Evolutionary conservation across 768 basidiomycete genomes (phyloP).

Genomic region (Daedaleopsis nitida): DNA sequence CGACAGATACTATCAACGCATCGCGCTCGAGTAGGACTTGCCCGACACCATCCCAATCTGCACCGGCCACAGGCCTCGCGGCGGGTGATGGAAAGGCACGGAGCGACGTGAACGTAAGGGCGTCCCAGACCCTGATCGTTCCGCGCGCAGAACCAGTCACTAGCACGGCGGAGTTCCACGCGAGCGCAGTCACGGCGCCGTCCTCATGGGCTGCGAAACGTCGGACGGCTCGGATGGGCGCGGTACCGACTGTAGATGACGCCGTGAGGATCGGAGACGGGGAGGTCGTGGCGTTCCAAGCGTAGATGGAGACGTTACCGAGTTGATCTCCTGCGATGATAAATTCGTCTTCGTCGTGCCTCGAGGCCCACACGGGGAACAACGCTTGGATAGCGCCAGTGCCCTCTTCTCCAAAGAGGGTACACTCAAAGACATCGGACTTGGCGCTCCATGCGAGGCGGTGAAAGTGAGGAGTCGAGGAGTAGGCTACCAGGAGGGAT

Average conservation of each 20-base stretch:
- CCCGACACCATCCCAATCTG: conserved; percentile 46
- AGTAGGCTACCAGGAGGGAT: conserved; percentile 54
- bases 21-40: conserved; percentile 61
- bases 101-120: conserved; percentile 59
- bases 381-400: conserved; percentile 55
- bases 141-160: conserved; percentile 69
- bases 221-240: conserved; percentile 36
- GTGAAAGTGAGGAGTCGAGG: conserved; percentile 53
- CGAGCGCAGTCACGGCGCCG: conserved; percentile 63
- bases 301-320: conserved; percentile 65
- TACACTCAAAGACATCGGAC: conserved; percentile 33
- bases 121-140: conserved; percentile 62
- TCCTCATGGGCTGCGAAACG: conserved; percentile 68
- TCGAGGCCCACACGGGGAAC: conserved; percentile 48
- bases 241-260: conserved; percentile 6
- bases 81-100: conserved; percentile 54
- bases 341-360: conserved; percentile 44
- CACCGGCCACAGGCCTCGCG: conserved; percentile 29
- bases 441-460: conserved; percentile 43
- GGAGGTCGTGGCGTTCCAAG: conserved; percentile 38
- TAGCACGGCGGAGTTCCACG: conserved; percentile 60
- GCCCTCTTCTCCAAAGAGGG: conserved; percentile 52
- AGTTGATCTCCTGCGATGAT: conserved; percentile 65
- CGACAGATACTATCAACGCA: conserved; percentile 59
- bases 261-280: background rate